Evolutionary conservation across 306 rosid species (phyloP).

Genomic region (Hippophae gyantsensis): DNA sequence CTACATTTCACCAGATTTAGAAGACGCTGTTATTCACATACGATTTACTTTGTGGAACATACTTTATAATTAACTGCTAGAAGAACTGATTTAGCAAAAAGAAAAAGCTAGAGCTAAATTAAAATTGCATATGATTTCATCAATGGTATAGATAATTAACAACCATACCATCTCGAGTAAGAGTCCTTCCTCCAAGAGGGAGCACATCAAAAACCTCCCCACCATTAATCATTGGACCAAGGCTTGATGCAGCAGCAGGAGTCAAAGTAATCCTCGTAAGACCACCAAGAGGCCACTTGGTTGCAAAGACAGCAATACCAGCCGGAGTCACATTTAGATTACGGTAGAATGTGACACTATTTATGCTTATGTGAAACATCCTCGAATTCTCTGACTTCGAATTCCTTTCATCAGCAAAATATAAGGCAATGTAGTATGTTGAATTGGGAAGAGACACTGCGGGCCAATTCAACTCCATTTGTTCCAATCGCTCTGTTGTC

Average conservation of each 20-base stretch:
- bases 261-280: constrained; percentile 38
- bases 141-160: not conserved
- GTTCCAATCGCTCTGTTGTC: constrained; percentile 51
- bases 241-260: constrained; percentile 32
- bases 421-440: constrained; percentile 61
- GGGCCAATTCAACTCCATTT: constrained; percentile 64
- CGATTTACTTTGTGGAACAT: too few species aligned
- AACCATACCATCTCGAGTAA: constrained; percentile 49
- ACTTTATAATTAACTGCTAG: too few species aligned
- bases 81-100: too few species aligned
- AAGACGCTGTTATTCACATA: too few species aligned
- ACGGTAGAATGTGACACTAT: constrained; percentile 41
- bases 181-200: constrained; percentile 63
- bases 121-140: not conserved
- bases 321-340: constrained; percentile 48
- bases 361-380: constrained; percentile 47
- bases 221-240: constrained; percentile 71
- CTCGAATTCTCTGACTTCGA: constrained; percentile 74
- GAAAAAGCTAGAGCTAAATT: not conserved
- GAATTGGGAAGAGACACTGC: constrained; percentile 35
- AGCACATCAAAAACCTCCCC: constrained; percentile 62
- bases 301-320: constrained; percentile 56
- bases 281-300: constrained; percentile 69
- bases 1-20: too few species aligned
- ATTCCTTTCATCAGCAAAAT: constrained; percentile 65